Percentiles rank a stretch among this genome's conserved stretches.
phyloP scores from a whole-genome alignment of 1,139 yeast genomes.

The Candida sp. region DNA sequence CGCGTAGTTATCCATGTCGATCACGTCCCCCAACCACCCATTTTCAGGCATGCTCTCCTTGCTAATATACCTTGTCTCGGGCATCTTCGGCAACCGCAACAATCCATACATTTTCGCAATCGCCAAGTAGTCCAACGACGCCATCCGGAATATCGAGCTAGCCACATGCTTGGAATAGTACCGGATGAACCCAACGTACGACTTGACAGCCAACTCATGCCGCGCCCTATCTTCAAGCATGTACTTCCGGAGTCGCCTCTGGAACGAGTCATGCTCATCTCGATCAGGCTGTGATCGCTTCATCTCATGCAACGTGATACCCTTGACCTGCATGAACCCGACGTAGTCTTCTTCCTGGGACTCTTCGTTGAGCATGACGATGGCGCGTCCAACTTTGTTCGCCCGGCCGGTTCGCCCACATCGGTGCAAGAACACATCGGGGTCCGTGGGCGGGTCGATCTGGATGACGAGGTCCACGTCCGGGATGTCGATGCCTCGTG shows the following conservation, averaged over 20 bases:
- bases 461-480: conserved; percentile 91
- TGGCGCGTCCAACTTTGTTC: conserved; percentile 78
- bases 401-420: conserved; percentile 97
- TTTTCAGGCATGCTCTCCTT: conserved; percentile 54
- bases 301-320: conserved; percentile 55
- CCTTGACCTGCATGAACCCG: conserved; percentile 79
- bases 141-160: conserved; percentile 81
- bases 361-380: conserved; percentile 70
- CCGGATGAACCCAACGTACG: conserved; percentile 84
- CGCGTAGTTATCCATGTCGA: conserved; percentile 67
- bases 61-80: conserved; percentile 69
- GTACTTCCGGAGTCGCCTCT: conserved; percentile 53
- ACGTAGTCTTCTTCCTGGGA: conserved; percentile 79
- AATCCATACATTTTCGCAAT: conserved; percentile 81
- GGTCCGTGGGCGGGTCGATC: conserved; percentile 90
- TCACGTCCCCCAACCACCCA: conserved; percentile 73
- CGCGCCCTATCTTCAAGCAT: conserved; percentile 73
- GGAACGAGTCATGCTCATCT: conserved; percentile 23
- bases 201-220: conserved; percentile 78
- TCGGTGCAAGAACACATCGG: conserved; percentile 85
- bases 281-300: conserved; percentile 26
- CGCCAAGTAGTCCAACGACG: conserved; percentile 71
- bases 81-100: conserved; percentile 91
- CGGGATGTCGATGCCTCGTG: conserved; percentile 92
- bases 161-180: conserved; percentile 94